These are phyloP conservation scores for Pinus tabuliformis DNA, from an alignment of 75 land plant genomes.

Conservation along the genomic window DNA sequence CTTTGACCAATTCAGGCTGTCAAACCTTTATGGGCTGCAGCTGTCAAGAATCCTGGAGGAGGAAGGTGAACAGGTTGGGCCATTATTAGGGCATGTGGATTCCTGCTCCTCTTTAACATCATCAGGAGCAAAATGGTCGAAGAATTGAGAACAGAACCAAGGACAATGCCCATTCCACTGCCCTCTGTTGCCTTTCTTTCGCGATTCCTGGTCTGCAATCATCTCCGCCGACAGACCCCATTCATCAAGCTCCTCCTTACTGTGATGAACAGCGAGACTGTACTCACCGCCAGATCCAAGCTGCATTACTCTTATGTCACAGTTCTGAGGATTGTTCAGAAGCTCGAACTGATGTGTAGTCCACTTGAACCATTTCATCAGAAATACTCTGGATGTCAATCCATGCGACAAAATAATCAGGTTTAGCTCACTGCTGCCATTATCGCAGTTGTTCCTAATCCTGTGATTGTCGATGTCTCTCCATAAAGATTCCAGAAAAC, in stretches of 20 bases:
- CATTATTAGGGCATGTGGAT: no score
- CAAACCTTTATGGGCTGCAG: no score
- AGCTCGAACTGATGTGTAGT: conserved; percentile 88
- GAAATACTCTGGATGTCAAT: conserved; percentile 75
- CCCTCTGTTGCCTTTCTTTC: conserved; percentile 46
- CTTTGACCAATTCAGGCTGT: no score
- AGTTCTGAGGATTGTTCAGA: conserved; percentile 74
- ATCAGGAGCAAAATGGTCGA: conserved; percentile 28
- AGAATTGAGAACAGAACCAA: conserved; percentile 64
- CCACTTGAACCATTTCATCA: conserved; percentile 99
- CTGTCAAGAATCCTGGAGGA: no score
- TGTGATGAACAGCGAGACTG: conserved; percentile 81
- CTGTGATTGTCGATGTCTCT: conserved; percentile 91
- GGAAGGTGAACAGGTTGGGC: no score
- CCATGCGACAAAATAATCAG: conserved; percentile 85
- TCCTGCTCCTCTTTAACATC: no score
- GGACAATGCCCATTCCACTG: conserved; percentile 55
- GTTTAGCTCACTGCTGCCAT: conserved; percentile 46
- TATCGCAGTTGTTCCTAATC: conserved; percentile 15
- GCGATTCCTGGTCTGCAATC: conserved; percentile 85
- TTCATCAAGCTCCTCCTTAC: conserved; percentile 52
- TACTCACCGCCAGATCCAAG: conserved; percentile 82
- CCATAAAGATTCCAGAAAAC: conserved; percentile 93
- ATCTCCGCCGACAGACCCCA: conserved; percentile 87
- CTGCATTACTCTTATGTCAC: conserved; percentile 81